Percentiles rank a stretch among this genome's conserved stretches.
Conservation (phyloP, 2,329 filamentous ascomycete species). For the Colletotrichum sp. region DNA sequence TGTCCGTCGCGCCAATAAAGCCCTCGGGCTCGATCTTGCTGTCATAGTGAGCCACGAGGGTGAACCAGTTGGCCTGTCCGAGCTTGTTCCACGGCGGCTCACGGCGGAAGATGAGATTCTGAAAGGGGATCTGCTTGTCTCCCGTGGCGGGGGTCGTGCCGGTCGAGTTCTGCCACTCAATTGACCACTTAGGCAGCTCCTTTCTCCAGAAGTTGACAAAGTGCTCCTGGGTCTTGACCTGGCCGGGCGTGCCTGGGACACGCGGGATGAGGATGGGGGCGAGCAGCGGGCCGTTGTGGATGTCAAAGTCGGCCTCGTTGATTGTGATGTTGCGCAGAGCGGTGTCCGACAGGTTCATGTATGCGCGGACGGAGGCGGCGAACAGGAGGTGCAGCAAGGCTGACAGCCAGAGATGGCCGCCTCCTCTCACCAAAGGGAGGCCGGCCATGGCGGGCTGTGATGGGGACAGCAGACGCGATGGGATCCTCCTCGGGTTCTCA, state of each 20-base stretch:
- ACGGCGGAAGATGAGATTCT: slow-evolving; percentile 77
- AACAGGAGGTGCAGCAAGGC: slow-evolving; percentile 25
- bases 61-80: slow-evolving; percentile 75
- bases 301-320: slow-evolving; percentile 71
- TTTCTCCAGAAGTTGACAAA: slow-evolving; percentile 73
- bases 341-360: slow-evolving; percentile 63
- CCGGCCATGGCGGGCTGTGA: slow-evolving; percentile 14
- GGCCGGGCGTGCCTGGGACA: slow-evolving; percentile 76
- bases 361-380: slow-evolving; percentile 30
- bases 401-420: slow-evolving; percentile 10
- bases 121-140: slow-evolving; percentile 70
- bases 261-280: slow-evolving; percentile 77
- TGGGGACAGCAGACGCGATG: not conserved
- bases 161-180: slow-evolving; percentile 78
- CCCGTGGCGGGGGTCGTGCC: slow-evolving; percentile 70
- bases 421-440: slow-evolving; percentile 16
- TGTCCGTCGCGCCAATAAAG: slow-evolving; percentile 86
- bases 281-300: slow-evolving; percentile 69
- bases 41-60: slow-evolving; percentile 85
- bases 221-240: slow-evolving; percentile 69
- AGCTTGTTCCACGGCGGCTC: slow-evolving; percentile 77
- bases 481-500: not conserved
- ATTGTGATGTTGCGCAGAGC: slow-evolving; percentile 68
- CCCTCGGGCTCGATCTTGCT: slow-evolving; percentile 73
- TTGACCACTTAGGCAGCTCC: slow-evolving; percentile 71